Evolutionary conservation across 1,284 basidiomycete genomes (phyloP).

Genomic region (Rhizoctonia solani): DNA sequence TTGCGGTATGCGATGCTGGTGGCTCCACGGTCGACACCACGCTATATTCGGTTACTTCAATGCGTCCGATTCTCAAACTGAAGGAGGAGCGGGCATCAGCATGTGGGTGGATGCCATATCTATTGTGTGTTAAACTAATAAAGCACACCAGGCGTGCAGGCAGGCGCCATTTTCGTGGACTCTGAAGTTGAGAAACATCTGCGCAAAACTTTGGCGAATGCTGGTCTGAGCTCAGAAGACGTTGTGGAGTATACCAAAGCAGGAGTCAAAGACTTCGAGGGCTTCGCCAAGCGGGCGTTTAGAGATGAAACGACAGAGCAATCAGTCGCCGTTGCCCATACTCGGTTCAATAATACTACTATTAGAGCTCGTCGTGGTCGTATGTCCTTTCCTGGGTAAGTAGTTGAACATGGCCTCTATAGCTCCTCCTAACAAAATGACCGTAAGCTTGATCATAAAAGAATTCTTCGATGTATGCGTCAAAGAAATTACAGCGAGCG

Average conservation of each 20-base stretch:
- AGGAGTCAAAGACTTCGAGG: constrained; percentile 10
- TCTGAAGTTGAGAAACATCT: background rate
- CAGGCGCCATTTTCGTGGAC: constrained; percentile 33
- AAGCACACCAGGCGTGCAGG: constrained; percentile 10
- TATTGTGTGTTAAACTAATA: background rate
- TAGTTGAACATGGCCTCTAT: too few relatives aligned
- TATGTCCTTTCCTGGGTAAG: too few relatives aligned
- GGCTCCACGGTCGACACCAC: constrained; percentile 39
- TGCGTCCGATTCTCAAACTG: constrained; percentile 20
- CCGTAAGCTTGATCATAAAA: background rate
- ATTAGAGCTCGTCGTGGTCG: background rate
- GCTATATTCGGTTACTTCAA: constrained; percentile 23
- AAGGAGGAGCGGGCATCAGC: constrained; percentile 32
- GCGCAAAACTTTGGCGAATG: background rate
- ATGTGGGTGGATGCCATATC: background rate
- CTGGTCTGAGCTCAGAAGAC: background rate
- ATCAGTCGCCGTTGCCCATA: background rate
- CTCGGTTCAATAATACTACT: background rate
- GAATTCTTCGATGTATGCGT: constrained; percentile 22
- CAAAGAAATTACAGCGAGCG: background rate
- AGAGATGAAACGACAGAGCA: background rate
- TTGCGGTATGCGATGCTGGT: constrained; percentile 38
- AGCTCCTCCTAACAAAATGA: too few relatives aligned
- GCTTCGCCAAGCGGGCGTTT: constrained; percentile 2
- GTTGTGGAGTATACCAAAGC: background rate